A percentile compares a stretch with the other conserved stretches of the same genome.
phyloP scores from a whole-genome alignment of 352 stramenopile species.

The Globisporangium viniferum region DNA sequence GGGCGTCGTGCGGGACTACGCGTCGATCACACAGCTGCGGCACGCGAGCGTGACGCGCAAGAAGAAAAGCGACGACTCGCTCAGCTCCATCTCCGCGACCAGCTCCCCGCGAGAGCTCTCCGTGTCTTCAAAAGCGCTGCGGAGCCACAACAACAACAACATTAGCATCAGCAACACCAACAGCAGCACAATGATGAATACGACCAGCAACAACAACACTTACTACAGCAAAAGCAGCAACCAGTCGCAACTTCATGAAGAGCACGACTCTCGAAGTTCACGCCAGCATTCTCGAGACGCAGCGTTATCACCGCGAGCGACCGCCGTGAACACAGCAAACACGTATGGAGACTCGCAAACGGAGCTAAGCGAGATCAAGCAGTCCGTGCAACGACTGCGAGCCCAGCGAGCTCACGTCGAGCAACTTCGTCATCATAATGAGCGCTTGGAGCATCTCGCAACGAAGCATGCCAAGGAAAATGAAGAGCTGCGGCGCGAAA shows the following conservation, averaged over 20 bases:
- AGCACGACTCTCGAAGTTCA: background rate
- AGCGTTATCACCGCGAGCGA: background rate
- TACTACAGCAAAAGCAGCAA: conserved; percentile 3
- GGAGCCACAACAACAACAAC: conserved; percentile 8
- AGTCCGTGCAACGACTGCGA: conserved; percentile 47
- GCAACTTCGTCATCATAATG: conserved; percentile 39
- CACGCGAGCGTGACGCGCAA: background rate
- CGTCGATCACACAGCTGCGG: conserved; percentile 7
- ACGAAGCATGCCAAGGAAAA: conserved; percentile 35
- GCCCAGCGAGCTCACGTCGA: conserved; percentile 55
- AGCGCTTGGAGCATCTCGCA: conserved; percentile 34
- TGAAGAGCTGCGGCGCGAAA: conserved; percentile 36
- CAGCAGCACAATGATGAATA: background rate
- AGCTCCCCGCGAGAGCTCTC: conserved; percentile 21
- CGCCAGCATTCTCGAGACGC: background rate
- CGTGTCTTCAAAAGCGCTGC: conserved; percentile 13
- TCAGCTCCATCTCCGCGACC: conserved; percentile 27
- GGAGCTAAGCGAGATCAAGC: conserved; percentile 44
- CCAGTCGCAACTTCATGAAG: background rate
- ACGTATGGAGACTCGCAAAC: conserved; percentile 12
- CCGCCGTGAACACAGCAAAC: background rate
- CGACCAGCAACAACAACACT: background rate
- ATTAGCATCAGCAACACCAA: background rate
- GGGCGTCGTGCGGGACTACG: conserved; percentile 1
- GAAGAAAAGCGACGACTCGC: conserved; percentile 4